Evolutionary conservation across 139 green algal genomes (phyloP), one percentile per base, ranked within the genome.

Genomic region (Volvox reticuliferus): DNA sequence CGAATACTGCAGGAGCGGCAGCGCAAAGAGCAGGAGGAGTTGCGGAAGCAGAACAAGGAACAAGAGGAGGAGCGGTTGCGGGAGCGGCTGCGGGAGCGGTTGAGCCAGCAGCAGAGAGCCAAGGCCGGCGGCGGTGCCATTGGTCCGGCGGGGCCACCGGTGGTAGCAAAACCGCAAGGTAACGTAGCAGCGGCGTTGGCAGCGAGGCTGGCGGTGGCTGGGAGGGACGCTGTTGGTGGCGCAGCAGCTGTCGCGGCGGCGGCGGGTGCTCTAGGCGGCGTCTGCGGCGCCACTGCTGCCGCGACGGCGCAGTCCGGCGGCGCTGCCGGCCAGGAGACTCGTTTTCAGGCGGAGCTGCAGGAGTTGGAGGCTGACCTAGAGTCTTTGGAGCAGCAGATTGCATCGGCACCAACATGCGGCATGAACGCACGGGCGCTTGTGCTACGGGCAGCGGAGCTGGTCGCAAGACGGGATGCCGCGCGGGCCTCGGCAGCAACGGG

Each of bases 391-490:
- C 68, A 86, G 75, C 65, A 85, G 50, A 68, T 84, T 22, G 75
- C 20, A 12, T 13, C 75, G 33, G 86, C 86, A 21, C 86, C 86
- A 37, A 85, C 73, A 32, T 78, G 67, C 33, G 86, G 75, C 75
- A 37, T 86, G 73, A 91, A 85, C n/a, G 73, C 55, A 0, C n/a
- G 75, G 30, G 50, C 50, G 17, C 73, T 91, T 16, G 19, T 91
- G 50, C 86, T 91, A 61, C 75, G 61, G 50, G 86, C 86, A 28
- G 86, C 86, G 20, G 35, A 79, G 24, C 50, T 77, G 75, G 86
- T 91, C 30, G 86, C 86, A 21, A 28, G 35, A 61, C 50, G 55
- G 50, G 86, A 91, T 75, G 84, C 68, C 68, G 62, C 84, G 81
- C 28, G 81, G 81, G 30, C 81, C n/a, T 0, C 19, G 36, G 78